Evolutionary conservation across 2,329 filamentous ascomycete species (phyloP).

Genomic region (Rhynchosporium secalis): DNA sequence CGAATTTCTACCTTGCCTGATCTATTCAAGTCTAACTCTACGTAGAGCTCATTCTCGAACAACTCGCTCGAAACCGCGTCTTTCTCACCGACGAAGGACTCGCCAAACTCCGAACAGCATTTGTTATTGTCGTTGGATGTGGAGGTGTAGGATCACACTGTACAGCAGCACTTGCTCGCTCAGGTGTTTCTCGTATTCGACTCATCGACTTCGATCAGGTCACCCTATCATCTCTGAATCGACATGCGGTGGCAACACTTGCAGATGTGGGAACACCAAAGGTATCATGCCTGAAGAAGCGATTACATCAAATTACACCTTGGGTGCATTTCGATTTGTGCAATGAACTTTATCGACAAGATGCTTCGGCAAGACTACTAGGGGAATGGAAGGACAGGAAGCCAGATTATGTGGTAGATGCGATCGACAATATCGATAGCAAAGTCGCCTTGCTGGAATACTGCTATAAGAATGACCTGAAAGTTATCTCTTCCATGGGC

Average conservation of each 20-base stretch:
- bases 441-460: slow-evolving; percentile 90
- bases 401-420: slow-evolving; percentile 91
- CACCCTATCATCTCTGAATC: slow-evolving; percentile 87
- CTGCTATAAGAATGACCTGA: slow-evolving; percentile 74
- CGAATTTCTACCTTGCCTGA: not conserved
- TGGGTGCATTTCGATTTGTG: slow-evolving; percentile 89
- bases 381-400: slow-evolving; percentile 64
- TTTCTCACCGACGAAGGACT: slow-evolving; percentile 86
- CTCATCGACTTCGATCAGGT: slow-evolving; percentile 98
- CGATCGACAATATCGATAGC: slow-evolving; percentile 97
- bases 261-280: slow-evolving; percentile 93
- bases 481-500: slow-evolving; percentile 93
- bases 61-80: slow-evolving; percentile 87
- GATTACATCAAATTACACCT: slow-evolving; percentile 82
- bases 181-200: slow-evolving; percentile 82
- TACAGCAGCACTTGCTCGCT: slow-evolving; percentile 79
- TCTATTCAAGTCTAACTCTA: not conserved
- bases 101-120: slow-evolving; percentile 73
- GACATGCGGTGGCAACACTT: slow-evolving; percentile 92
- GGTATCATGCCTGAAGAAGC: slow-evolving; percentile 77
- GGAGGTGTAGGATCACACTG: slow-evolving; percentile 96
- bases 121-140: slow-evolving; percentile 87
- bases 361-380: slow-evolving; percentile 66
- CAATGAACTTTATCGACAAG: slow-evolving; percentile 77
- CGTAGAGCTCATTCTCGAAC: slow-evolving; percentile 86